Base-by-base conservation (phyloP, 768 basidiomycete genomes). In the Podaxis mareebaensis region DNA sequence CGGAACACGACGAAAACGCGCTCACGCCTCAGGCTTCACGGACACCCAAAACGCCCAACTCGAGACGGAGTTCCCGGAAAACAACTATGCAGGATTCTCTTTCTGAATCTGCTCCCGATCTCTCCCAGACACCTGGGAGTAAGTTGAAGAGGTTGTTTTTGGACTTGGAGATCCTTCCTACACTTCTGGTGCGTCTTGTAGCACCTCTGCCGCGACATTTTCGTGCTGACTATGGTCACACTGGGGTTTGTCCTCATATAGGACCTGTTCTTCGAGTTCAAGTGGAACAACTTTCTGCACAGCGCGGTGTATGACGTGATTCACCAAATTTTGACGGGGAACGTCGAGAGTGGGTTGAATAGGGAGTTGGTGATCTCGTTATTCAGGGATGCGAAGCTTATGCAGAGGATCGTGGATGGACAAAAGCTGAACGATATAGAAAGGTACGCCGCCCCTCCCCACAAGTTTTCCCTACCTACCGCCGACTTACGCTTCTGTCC, bases 261-360 rank as follows among this genome's bases (percentile, higher is more conserved):
- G 95, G 92, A 96, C 68, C 81, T 98, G 40, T 98, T 98, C 80
- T 98, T 98, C 72, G 89, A 91, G 64, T 97, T 90, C 70, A 95
- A 96, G 0, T 94, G 93, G 90, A 98, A 99, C 76, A 98, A 99
- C 72, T 99, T 99, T 74, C 77, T 99, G 33, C 97, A 99, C 73
- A 95, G 93, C 69, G 90, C 95, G 33, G 94, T 97, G 17, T 99
- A 99, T 72, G 97, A 99, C 73, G 79, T 97, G 63, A 81, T 99
- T 1, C 97, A 99, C 72, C 97, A 99, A 74, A 89, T 99, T 51
- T 82, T 99, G 60, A 96, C 92, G 1, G 96, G 95, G 13, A 85
- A 88, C 26, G 83, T 95, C 22, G 92, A 95, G 51, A 80, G 81
- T n/a, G 89, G 92, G 3, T 81, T 86, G 57, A 97, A 97, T 70